These are phyloP conservation scores for Phytophthora palmivora DNA, from an alignment of 352 stramenopile genomes.

Conservation along the genomic window DNA sequence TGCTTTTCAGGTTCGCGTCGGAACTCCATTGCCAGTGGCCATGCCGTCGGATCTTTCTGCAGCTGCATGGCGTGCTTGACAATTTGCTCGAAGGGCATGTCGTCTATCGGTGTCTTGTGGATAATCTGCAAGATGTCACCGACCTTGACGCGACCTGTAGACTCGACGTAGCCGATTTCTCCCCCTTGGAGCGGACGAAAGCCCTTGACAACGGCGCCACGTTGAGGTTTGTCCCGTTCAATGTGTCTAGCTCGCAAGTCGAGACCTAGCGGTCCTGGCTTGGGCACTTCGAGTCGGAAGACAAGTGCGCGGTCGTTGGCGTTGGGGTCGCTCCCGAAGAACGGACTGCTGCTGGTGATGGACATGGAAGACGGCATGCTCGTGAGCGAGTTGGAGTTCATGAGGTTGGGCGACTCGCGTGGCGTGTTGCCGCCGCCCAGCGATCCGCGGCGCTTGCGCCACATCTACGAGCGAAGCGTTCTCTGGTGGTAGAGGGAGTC, in stretches of 20 bases:
- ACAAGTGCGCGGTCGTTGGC: slow-evolving; percentile 65
- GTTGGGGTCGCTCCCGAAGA: slow-evolving; percentile 65
- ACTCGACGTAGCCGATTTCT: slow-evolving; percentile 71
- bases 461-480: slow-evolving; percentile 38
- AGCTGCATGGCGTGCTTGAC: slow-evolving; percentile 79
- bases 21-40: slow-evolving; percentile 83
- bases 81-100: slow-evolving; percentile 88
- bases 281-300: slow-evolving; percentile 81
- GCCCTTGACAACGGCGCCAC: slow-evolving; percentile 79
- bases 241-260: slow-evolving; percentile 79
- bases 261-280: slow-evolving; percentile 67
- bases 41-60: slow-evolving; percentile 69
- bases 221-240: slow-evolving; percentile 76
- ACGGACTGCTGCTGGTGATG: slow-evolving; percentile 51
- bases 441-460: slow-evolving; percentile 64
- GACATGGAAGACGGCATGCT: slow-evolving; percentile 49
- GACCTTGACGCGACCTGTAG: slow-evolving; percentile 75
- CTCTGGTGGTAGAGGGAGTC: slow-evolving; percentile 29
- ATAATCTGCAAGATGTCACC: slow-evolving; percentile 85
- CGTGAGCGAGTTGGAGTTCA: slow-evolving; percentile 47
- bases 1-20: slow-evolving; percentile 58
- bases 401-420: slow-evolving; percentile 40
- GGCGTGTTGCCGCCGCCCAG: slow-evolving; percentile 40
- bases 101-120: slow-evolving; percentile 78
- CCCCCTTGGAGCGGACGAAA: slow-evolving; percentile 69